Base-by-base conservation (phyloP, 2,329 filamentous ascomycete species). In the Apiospora saccharicola region DNA sequence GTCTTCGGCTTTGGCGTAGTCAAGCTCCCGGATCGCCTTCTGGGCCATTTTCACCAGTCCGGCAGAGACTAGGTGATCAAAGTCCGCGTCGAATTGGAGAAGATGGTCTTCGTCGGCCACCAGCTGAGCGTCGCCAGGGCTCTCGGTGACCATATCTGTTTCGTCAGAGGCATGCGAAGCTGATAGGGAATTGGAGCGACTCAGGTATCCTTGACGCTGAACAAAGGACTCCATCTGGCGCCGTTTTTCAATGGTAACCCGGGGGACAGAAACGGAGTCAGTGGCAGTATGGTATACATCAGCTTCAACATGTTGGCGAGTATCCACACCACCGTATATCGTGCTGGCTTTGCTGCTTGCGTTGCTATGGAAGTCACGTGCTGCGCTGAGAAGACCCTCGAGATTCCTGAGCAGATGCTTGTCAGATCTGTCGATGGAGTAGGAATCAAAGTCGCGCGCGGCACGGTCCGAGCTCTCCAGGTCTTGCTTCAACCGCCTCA, bases 221-320 rank as follows among this genome's bases (percentile, higher is more conserved):
- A 47, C 3, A 6, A 47, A 47, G 3, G 10, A 3, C 10, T 26
- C 10, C n/a, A 53, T 53, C 7, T 53, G 49, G 0, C n/a, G n/a
- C 12, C 12, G 24, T 13, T 26, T 24, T 14, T 2, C 49, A 13
- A 12, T 5, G 1, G 49, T 26, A 6, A 22, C 7, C 44, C 16
- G 19, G 1, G 49, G 49, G 1, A 13, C 49, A 3, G n/a, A 26
- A 3, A 34, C 6, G 1, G 26, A 34, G 1, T 57, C 51, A 1
- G 24, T 13, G 14, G 16, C 30, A 5, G 8, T 8, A 1, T 30
- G 51, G 14, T 34, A 12, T 6, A 14, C 1, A 3, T 6, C 1
- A 1, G 4, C 1, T 0, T 16, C n/a, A 4, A 19, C 16, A 8
- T 7, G 12, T 5, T 8, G 7, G 13, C 3, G 26, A 12, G 24